Evolutionary conservation across 306 rosid genomes (phyloP), one percentile per base, ranked within the genome.

Genomic region (Parietaria judaica): DNA sequence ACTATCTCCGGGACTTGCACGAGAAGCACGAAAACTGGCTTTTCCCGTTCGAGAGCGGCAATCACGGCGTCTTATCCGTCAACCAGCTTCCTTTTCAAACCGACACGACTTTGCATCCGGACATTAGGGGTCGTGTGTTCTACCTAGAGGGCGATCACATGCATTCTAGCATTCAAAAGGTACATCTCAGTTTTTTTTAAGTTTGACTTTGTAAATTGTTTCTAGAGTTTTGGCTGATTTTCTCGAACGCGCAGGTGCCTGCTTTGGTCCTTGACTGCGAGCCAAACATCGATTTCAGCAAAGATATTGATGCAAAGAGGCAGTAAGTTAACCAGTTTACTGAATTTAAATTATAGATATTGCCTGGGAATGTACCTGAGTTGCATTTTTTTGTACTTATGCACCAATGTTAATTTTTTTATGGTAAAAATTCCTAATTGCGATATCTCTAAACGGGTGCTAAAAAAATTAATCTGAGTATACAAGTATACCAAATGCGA

Each of bases 131-230:
- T 54, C 95, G 98, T 46, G 98, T 92, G 36, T 92, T 92, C 76
- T 92, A 80, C 80, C 77, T 88, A 61, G 92, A 92, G 82, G 98
- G 98, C 59, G 73, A 84, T 71, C 98, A 88, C 78, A 88, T 92
- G 98, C 98, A 92, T 76, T 82, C 96, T 52, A 86, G 99, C 74
- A 88, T 92, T 74, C 99, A 92, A 68, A 88, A 86, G 99, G 99
- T 92, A 73, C 65, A 46, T 60, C 44, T 75, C 36, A 38, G 61
- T 41, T 35, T 43, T 23, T 50, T 17, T 65, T 48, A 53, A 35
- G 71, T 11, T 17, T 56, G 63, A 66, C 34, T 74, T 51, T 17
- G 10, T 66, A 41, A 46, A 61, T 46, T 34, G 45, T 8, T 8
- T 39, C 11, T 8, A 14, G 23, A 46, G 68, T 5, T 58, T 11